phyloP scores from a whole-genome alignment of 495 filamentous ascomycete species.

The Margaritispora aquatica region DNA sequence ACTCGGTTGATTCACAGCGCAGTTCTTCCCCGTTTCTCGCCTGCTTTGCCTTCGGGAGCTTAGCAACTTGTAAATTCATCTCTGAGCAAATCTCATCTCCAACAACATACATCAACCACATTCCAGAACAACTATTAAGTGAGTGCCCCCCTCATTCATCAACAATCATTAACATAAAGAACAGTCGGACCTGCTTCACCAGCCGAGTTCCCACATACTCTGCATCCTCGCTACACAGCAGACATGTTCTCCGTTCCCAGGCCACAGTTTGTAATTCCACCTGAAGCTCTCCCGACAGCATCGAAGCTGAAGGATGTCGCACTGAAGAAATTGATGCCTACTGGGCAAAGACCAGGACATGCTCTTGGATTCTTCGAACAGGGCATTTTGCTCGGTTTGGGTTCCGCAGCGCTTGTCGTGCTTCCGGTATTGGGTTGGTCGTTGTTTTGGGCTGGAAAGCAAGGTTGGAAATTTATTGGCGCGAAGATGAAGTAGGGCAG shows the following conservation, averaged over 20 bases:
- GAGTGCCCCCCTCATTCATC: neutral
- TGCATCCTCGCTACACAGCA: conserved; percentile 10
- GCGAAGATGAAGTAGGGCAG: neutral
- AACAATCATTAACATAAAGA: neutral
- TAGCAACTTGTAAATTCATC: conserved; percentile 5
- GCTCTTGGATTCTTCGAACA: conserved; percentile 19
- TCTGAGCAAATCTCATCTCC: conserved; percentile 1
- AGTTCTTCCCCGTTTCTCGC: neutral
- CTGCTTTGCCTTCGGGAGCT: conserved; percentile 4
- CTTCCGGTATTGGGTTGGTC: conserved; percentile 5
- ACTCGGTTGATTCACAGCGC: neutral
- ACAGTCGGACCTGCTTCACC: conserved; percentile 7
- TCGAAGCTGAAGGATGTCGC: neutral
- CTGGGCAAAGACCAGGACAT: conserved; percentile 4
- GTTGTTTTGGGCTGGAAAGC: conserved; percentile 24
- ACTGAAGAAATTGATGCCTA: neutral
- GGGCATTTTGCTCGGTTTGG: conserved; percentile 14
- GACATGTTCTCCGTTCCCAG: conserved; percentile 8
- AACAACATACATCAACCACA: conserved; percentile 13
- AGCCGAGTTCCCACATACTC: neutral
- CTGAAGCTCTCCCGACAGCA: neutral
- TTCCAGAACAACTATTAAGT: conserved; percentile 11
- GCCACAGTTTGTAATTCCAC: conserved; percentile 1
- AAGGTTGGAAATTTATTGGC: neutral
- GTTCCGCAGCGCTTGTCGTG: neutral